Percentiles rank a stretch among this genome's conserved stretches.
These are phyloP conservation scores for Podospora bellae-mahoneyi DNA, from an alignment of 495 filamentous ascomycete genomes.

Conservation along the genomic window DNA sequence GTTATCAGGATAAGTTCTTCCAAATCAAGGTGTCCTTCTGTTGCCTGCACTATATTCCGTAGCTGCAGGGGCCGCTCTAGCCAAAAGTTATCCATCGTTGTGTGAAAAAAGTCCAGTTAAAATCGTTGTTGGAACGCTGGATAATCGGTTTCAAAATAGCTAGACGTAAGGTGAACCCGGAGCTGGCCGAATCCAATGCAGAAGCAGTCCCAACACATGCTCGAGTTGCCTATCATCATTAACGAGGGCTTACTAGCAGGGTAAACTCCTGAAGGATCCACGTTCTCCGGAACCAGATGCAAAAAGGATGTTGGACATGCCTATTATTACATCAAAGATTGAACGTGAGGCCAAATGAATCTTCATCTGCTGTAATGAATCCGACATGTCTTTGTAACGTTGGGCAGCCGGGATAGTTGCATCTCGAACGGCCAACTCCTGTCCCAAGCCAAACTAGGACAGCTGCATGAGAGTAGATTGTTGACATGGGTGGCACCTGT, in stretches of 20 bases:
- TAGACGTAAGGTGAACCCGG: too few species aligned
- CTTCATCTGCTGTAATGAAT: neutral
- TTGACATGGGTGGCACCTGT: neutral
- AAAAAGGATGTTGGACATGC: neutral
- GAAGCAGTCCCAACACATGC: neutral
- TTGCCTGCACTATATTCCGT: too few species aligned
- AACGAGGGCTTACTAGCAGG: neutral
- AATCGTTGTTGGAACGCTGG: neutral
- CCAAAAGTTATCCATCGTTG: too few species aligned
- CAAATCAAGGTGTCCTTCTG: too few species aligned
- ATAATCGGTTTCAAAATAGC: neutral
- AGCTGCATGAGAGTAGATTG: neutral
- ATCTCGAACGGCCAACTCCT: neutral
- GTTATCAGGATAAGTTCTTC: too few species aligned
- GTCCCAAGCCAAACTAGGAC: neutral
- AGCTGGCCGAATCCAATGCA: neutral
- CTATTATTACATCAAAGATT: neutral
- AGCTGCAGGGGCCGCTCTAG: too few species aligned
- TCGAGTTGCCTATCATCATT: neutral
- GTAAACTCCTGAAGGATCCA: neutral
- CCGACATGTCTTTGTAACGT: neutral
- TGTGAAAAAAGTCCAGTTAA: too few species aligned
- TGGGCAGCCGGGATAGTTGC: too few species aligned
- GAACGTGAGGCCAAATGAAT: neutral
- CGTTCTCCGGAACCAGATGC: neutral